Percentiles rank a stretch among this genome's conserved stretches.
Conservation (phyloP, 257 asterid genomes). For the Cruciata laevipes region DNA sequence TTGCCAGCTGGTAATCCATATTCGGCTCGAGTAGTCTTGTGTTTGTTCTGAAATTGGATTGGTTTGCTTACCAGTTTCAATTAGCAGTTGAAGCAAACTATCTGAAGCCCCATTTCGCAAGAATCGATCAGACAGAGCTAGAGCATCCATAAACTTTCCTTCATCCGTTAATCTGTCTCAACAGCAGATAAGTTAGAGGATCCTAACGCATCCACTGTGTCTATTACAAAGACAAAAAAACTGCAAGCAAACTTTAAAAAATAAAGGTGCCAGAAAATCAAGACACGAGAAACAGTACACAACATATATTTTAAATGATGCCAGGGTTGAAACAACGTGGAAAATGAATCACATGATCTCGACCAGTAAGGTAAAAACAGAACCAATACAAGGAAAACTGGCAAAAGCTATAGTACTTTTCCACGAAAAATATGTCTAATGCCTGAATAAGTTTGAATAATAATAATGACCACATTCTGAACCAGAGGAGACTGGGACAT, state of each 20-base stretch:
- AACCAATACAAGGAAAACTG: neutral
- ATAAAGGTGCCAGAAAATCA: neutral
- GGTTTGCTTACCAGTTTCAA: slow-evolving; percentile 59
- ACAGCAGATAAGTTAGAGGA: slow-evolving; percentile 4
- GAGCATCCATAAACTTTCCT: slow-evolving; percentile 89
- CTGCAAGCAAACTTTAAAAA: neutral
- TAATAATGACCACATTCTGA: neutral
- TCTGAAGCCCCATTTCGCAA: slow-evolving; percentile 89
- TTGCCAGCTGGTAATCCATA: slow-evolving; percentile 91
- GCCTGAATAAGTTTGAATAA: neutral
- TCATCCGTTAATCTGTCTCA: slow-evolving; percentile 73
- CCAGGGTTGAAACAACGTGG: neutral
- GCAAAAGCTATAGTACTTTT: neutral
- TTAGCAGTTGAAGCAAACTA: slow-evolving; percentile 71
- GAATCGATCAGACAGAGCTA: slow-evolving; percentile 93
- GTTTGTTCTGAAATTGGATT: slow-evolving; percentile 30
- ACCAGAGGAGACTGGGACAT: slow-evolving; percentile 15
- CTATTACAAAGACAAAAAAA: neutral
- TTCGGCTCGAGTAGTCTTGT: slow-evolving; percentile 46
- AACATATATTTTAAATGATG: neutral
- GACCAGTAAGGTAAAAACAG: neutral
- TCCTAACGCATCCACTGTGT: neutral
- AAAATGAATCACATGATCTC: neutral
- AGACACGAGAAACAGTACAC: neutral
- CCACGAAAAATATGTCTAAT: neutral